A percentile compares a stretch with the other conserved stretches of the same genome.
These are phyloP conservation scores for Monilinia laxa DNA, from an alignment of 2,329 filamentous ascomycete genomes.

Conservation along the genomic window DNA sequence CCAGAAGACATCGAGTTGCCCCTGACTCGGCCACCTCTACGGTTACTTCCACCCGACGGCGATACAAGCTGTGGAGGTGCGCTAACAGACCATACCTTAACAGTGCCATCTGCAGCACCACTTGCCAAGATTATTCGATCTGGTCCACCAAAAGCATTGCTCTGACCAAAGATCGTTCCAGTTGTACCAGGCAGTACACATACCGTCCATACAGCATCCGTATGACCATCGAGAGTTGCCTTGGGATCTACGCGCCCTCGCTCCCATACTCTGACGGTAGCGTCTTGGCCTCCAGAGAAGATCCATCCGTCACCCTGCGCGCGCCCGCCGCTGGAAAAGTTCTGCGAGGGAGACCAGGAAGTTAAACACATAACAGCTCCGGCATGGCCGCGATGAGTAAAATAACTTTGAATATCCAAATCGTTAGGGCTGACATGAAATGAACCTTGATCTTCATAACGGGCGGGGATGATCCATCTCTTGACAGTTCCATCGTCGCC, in stretches of 20 bases:
- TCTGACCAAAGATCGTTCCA: slow-evolving; percentile 75
- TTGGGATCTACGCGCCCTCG: slow-evolving; percentile 92
- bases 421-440: slow-evolving; percentile 56
- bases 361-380: slow-evolving; percentile 85
- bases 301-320: slow-evolving; percentile 95
- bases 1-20: slow-evolving; percentile 94
- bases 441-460: slow-evolving; percentile 63
- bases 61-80: slow-evolving; percentile 83
- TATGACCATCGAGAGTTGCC: slow-evolving; percentile 89
- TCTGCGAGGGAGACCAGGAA: slow-evolving; percentile 82
- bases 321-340: slow-evolving; percentile 84
- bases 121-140: slow-evolving; percentile 90
- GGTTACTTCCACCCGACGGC: slow-evolving; percentile 65
- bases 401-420: slow-evolving; percentile 88
- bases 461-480: slow-evolving; percentile 87
- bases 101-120: slow-evolving; percentile 84
- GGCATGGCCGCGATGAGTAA: slow-evolving; percentile 92
- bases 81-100: slow-evolving; percentile 93
- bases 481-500: slow-evolving; percentile 96
- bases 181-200: slow-evolving; percentile 86
- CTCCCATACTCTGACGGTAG: slow-evolving; percentile 93
- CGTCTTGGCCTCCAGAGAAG: slow-evolving; percentile 94
- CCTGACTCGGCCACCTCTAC: slow-evolving; percentile 74
- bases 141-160: slow-evolving; percentile 71
- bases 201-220: slow-evolving; percentile 92